Conservation (phyloP, 2,329 filamentous ascomycete species). For the Laburnicola sp. region DNA sequence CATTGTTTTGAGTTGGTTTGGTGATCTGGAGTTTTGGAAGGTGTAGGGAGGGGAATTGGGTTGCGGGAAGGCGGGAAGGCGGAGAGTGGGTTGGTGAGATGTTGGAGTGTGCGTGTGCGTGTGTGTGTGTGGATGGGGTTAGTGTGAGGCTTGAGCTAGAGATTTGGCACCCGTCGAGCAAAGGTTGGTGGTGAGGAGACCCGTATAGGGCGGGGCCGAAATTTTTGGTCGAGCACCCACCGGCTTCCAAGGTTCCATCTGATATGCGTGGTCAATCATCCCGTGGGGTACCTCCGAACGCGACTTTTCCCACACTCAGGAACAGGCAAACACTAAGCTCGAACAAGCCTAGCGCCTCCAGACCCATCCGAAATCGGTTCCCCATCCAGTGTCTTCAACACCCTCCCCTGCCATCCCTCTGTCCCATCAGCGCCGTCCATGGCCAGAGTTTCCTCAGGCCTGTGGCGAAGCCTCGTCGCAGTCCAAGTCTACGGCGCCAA, state of each 20-base stretch:
- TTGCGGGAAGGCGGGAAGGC: no score
- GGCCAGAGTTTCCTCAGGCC: constrained; percentile 58
- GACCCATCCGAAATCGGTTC: background rate
- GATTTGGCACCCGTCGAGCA: no score
- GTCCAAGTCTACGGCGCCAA: constrained; percentile 83
- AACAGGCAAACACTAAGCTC: constrained; percentile 11
- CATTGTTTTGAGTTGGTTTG: constrained; percentile 14
- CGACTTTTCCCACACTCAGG: background rate
- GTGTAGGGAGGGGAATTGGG: background rate
- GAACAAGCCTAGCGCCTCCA: constrained; percentile 1
- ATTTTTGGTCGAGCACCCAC: no score
- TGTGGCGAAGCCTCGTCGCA: constrained; percentile 69
- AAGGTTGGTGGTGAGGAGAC: no score
- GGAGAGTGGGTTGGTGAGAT: no score
- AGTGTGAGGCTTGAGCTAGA: no score
- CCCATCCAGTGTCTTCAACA: no score
- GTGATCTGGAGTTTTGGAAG: background rate
- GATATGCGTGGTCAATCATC: background rate
- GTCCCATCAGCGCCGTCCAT: constrained; percentile 20
- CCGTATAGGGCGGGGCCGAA: no score
- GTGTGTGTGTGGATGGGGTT: no score
- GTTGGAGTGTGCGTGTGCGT: no score
- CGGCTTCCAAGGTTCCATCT: no score
- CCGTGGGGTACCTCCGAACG: background rate
- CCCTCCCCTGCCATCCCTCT: background rate